Evolutionary conservation across 805 yeast genomes (phyloP), one percentile per base, ranked within the genome.

Genomic region (Candida nemodendra): DNA sequence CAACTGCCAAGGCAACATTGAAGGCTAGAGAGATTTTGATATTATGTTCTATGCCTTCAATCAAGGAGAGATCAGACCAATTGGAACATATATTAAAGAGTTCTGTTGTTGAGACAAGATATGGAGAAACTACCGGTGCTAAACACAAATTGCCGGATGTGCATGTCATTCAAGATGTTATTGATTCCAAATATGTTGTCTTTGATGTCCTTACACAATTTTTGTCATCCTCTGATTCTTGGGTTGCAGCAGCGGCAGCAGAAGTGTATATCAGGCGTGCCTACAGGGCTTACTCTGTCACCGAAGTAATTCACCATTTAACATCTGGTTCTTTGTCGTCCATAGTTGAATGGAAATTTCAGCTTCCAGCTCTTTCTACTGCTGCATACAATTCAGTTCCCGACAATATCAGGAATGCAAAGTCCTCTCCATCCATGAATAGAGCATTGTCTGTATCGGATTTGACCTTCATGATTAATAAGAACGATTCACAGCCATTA

Each of bases 231-330:
- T 57, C 74, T 9, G 97, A 95, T 57, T 85, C 84, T 32, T 86
- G 87, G 74, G 91, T 93, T 44, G 84, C 91, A 3, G 78, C 91
- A 49, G 98, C 99, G 25, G 98, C 99, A 25, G 88, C 95, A 31
- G 97, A 93, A 66, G 95, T 93, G 42, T 93, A 93, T 64, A 82
- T 90, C 43, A 84, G 98, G 64, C 84, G 99, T 64, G 95, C 98
- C 30, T 93, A 90, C 72, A 81, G 98, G 57, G 98, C 98, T 26
- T 93, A 95, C 68, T 82, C 88, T 27, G 82, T 93, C 45, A 82
- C 86, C 38, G 84, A 81, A 47, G 76, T 95, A 37, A 67, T 70
- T 38, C 86, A 87, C 56, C 77, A 74, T 46, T 66, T 68, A 52
- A 61, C 69, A 23, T 42, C 48, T 18, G 72, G 76, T 39, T 51